Conservation (phyloP, 148 eudicot genomes). For the Rhododendron griersonianum region DNA sequence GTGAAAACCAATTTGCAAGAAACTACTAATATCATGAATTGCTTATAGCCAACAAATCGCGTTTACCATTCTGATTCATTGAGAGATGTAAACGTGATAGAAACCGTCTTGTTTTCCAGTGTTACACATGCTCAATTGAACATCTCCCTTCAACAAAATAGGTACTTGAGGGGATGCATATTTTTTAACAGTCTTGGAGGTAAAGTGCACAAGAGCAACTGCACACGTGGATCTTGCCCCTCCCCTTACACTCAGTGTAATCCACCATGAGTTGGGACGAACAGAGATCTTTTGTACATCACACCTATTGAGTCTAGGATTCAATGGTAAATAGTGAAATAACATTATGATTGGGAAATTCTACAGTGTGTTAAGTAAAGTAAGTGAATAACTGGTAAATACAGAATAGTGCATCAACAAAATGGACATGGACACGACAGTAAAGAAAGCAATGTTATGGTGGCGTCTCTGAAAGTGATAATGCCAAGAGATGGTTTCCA, state of each 20-base stretch:
- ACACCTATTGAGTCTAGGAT: neutral
- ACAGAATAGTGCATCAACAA: neutral
- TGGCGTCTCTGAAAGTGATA: neutral
- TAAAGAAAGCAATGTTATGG: neutral
- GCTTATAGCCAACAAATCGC: neutral
- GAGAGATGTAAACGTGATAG: neutral
- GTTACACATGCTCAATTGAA: neutral
- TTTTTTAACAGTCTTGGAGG: too few species aligned
- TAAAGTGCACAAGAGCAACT: neutral
- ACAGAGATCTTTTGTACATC: neutral
- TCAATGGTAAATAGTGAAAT: neutral
- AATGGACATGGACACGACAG: neutral
- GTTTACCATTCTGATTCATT: neutral
- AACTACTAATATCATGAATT: neutral
- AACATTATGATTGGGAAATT: neutral
- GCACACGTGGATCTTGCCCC: neutral
- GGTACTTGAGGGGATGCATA: neutral
- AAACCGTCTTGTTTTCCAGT: neutral
- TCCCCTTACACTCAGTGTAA: neutral
- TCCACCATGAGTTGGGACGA: neutral
- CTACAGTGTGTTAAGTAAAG: neutral
- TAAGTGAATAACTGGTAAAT: neutral
- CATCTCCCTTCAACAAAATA: neutral
- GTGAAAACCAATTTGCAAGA: neutral
- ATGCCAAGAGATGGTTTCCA: neutral